A percentile compares a stretch with the other conserved stretches of the same genome.
Evolutionary conservation across 768 basidiomycete species (phyloP).

Genomic region (Boletus pseudo-olivaceus): DNA sequence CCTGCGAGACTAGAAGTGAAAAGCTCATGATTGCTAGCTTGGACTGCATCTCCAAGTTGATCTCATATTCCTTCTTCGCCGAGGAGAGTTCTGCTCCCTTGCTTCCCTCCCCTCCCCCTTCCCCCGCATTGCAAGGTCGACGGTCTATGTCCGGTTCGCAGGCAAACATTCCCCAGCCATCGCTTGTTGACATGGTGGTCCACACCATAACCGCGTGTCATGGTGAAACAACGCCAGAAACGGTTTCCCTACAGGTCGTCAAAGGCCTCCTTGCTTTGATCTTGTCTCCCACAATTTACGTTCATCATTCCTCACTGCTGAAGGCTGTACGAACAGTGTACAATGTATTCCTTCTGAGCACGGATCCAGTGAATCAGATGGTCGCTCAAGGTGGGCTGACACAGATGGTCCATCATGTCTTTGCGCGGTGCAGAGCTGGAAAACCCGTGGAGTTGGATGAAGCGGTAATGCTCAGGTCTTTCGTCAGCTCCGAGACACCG

Average conservation of each 20-base stretch:
- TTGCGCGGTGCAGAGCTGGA: conserved; percentile 66
- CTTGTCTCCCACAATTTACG: conserved; percentile 78
- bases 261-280: conserved; percentile 90
- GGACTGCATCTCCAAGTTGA: conserved; percentile 96
- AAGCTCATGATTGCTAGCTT: conserved; percentile 95
- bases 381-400: conserved; percentile 97
- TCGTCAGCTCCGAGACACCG: conserved; percentile 22
- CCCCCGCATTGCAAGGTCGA: conserved; percentile 51
- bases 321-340: conserved; percentile 98
- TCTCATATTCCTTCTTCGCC: conserved; percentile 95
- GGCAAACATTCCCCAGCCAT: conserved; percentile 52
- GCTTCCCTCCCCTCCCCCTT: conserved; percentile 73
- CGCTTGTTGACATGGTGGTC: conserved; percentile 89
- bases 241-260: conserved; percentile 94
- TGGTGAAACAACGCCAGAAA: conserved; percentile 80
- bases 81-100: conserved; percentile 50
- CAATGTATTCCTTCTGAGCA: conserved; percentile 92
- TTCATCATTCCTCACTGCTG: conserved; percentile 93
- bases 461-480: conserved; percentile 16
- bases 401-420: conserved; percentile 98
- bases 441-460: conserved; percentile 15
- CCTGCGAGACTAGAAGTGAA: conserved; percentile 92
- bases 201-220: conserved; percentile 94
- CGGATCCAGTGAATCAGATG: conserved; percentile 90
- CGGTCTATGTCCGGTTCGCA: conserved; percentile 45